Evolutionary conservation across 1,139 yeast genomes (phyloP), one percentile per base, ranked within the genome.

Genomic region (Protomyces arabidopsidicola): DNA sequence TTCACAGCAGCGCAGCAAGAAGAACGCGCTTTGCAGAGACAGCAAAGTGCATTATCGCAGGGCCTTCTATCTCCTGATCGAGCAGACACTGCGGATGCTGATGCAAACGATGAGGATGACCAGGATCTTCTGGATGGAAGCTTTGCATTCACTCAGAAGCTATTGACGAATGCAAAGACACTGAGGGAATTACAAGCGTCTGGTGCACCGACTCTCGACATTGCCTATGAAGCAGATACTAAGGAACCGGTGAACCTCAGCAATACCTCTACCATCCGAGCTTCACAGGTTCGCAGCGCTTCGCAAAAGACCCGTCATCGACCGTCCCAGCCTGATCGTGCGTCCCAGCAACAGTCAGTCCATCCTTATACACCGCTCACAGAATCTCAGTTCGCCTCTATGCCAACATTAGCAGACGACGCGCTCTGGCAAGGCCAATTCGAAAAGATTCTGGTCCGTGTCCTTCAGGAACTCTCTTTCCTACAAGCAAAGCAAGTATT

Each of bases 1-100:
- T 58, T 58, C 56, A 58, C 62, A 4, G 62, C 62, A 16, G 62
- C 62, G 8, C 62, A 52, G 42, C 24, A 38, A 14, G 55, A 31
- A 38, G 55, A 57, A 36, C 50, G 27, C 6, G 18, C 39, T 16
- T 20, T 42, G 5, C 24, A 42, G 22, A n/a, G 24, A 20, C 48
- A 42, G 18, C 48, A 42, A 20, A 42, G 24, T 18, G 24, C 24
- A 4, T 20, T 42, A 14, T 42, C 48, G 20, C 48, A 42, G 18
- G 48, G 48, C 22, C 6, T 16, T 20, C 6, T 3, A 18, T 10
- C 24, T 42, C 48, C 22, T 4, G 12, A 18, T 16, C 12, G 4
- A 5, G 22, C 2, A 18, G 22, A 8, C 3, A 45, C 14, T 3
- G 24, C 27, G 9, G 56, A 52, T 9, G 50, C 36, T 2, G 48